Evolutionary conservation across 2,329 filamentous ascomycete genomes (phyloP).

Genomic region (Colletotrichum acutatum): DNA sequence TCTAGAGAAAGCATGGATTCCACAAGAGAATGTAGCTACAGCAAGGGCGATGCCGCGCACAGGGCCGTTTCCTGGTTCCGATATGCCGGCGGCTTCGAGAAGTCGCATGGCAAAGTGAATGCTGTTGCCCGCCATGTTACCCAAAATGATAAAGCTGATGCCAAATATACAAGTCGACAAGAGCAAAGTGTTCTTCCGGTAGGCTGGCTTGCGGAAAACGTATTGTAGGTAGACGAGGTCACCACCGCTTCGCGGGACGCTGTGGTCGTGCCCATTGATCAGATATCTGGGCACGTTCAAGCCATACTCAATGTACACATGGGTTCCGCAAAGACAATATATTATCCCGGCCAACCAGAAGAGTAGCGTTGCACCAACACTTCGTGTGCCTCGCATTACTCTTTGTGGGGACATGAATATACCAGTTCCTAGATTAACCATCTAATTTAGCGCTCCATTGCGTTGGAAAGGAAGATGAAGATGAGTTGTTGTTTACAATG

Average conservation of each 20-base stretch:
- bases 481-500: no score
- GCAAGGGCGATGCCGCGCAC: slow-evolving; percentile 60
- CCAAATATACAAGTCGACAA: slow-evolving; percentile 57
- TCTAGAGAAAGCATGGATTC: slow-evolving; percentile 60
- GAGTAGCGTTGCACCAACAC: slow-evolving; percentile 48
- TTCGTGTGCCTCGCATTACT: slow-evolving; percentile 47
- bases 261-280: slow-evolving; percentile 47
- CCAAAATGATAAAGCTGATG: slow-evolving; percentile 56
- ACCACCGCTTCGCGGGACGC: slow-evolving; percentile 4
- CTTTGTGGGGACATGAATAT: slow-evolving; percentile 49
- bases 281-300: slow-evolving; percentile 56
- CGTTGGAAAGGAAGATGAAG: neutral
- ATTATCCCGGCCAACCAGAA: slow-evolving; percentile 53
- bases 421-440: slow-evolving; percentile 44
- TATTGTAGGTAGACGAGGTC: slow-evolving; percentile 52
- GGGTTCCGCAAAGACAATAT: slow-evolving; percentile 49
- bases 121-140: slow-evolving; percentile 61
- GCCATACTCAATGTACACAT: slow-evolving; percentile 58
- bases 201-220: slow-evolving; percentile 51
- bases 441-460: neutral
- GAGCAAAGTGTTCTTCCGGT: slow-evolving; percentile 47
- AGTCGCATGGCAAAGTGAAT: slow-evolving; percentile 57
- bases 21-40: slow-evolving; percentile 54
- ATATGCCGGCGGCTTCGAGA: slow-evolving; percentile 47
- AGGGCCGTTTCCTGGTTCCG: slow-evolving; percentile 42